Evolutionary conservation across 2,329 filamentous ascomycete species (phyloP).

Genomic region (Diaporthe citri): DNA sequence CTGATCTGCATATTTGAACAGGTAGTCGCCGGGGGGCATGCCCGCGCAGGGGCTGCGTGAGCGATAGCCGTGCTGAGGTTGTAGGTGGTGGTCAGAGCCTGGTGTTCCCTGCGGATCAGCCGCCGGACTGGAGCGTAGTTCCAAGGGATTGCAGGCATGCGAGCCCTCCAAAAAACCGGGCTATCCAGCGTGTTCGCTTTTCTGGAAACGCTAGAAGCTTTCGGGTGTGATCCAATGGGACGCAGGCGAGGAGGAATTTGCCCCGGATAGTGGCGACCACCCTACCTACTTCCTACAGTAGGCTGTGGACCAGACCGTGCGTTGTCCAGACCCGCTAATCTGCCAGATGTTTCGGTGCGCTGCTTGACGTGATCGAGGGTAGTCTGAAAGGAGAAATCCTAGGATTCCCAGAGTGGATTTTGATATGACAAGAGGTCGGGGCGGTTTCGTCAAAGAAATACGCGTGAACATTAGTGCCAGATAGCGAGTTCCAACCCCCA

Average conservation of each 20-base stretch:
- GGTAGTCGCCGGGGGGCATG: not conserved
- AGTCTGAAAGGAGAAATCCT: not conserved
- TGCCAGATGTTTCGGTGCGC: not conserved
- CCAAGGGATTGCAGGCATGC: not conserved
- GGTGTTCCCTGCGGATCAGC: not conserved
- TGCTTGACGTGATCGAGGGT: not conserved
- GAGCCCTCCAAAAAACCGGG: not conserved
- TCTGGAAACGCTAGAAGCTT: conserved; percentile 36
- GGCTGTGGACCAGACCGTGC: not conserved
- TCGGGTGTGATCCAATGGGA: not conserved
- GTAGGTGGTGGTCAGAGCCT: not conserved
- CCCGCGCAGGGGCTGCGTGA: not conserved
- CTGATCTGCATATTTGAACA: not conserved
- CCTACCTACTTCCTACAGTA: not conserved
- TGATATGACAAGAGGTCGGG: not conserved
- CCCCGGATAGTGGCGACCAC: not conserved
- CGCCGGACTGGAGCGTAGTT: not conserved
- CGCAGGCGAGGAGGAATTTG: not conserved
- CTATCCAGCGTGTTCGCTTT: not conserved
- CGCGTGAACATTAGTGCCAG: not conserved
- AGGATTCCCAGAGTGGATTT: not conserved
- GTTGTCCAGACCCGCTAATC: not conserved
- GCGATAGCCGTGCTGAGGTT: not conserved
- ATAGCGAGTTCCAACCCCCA: conserved; percentile 15
- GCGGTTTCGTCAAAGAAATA: not conserved